Conservation (phyloP, 1,284 basidiomycete species). For the Sparassis latifolia region DNA sequence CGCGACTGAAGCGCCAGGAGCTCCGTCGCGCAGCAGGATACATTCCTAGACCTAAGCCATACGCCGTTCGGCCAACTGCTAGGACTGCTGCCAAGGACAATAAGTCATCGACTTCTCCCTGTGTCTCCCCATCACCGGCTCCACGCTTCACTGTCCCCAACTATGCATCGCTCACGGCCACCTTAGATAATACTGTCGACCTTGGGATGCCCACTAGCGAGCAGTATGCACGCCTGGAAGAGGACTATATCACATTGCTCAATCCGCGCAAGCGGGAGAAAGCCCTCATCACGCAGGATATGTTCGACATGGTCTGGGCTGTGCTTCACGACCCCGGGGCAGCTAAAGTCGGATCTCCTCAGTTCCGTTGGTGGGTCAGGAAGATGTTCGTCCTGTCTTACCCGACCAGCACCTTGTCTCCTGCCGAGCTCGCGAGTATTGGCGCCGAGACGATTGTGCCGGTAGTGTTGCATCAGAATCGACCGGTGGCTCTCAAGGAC, state of each 20-base stretch:
- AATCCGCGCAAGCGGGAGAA: constrained; percentile 55
- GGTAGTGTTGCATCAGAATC: constrained; percentile 57
- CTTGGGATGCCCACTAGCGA: constrained; percentile 24
- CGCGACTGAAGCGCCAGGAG: constrained; percentile 5
- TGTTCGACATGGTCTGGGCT: constrained; percentile 66
- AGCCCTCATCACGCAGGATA: constrained; percentile 60
- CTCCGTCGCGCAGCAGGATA: constrained; percentile 2
- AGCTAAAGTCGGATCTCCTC: constrained; percentile 17
- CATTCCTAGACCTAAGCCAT: constrained; percentile 1
- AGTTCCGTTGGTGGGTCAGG: constrained; percentile 74
- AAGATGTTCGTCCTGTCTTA: constrained; percentile 63
- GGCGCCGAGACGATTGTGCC: constrained; percentile 18
- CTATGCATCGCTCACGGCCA: not conserved
- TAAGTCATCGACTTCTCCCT: not conserved
- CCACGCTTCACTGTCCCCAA: not conserved
- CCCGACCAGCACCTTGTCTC: constrained; percentile 14
- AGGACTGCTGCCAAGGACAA: not conserved
- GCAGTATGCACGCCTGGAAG: constrained; percentile 50
- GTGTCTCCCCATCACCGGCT: not conserved
- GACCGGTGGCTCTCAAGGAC: constrained; percentile 67
- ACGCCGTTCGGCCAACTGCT: not conserved
- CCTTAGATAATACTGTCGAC: constrained; percentile 1
- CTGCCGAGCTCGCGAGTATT: not conserved
- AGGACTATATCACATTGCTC: constrained; percentile 48
- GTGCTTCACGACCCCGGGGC: constrained; percentile 37